phyloP scores from a whole-genome alignment of 2,329 filamentous ascomycete genomes.

The Monosporascus sp. region DNA sequence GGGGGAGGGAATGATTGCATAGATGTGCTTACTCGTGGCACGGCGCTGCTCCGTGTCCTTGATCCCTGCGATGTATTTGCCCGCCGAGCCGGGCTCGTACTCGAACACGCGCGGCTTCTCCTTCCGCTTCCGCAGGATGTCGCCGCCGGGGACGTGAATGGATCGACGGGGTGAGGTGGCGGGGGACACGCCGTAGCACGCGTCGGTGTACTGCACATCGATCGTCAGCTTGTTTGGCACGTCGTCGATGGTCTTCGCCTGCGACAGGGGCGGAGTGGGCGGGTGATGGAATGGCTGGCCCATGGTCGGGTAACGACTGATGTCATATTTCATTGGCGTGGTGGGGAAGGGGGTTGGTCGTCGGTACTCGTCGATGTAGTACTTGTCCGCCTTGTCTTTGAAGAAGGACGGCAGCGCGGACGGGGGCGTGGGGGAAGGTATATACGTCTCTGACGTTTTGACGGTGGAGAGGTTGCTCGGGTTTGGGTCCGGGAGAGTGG shows the following conservation, averaged over 20 bases:
- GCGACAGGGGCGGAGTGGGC: neutral
- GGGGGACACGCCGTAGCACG: neutral
- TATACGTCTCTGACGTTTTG: too few relatives aligned
- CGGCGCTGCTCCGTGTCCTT: neutral
- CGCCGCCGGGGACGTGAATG: neutral
- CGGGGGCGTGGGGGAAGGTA: too few relatives aligned
- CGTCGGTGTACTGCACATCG: neutral
- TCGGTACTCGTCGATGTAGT: neutral
- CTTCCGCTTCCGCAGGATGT: neutral
- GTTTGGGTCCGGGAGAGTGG: too few relatives aligned
- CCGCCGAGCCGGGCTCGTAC: neutral
- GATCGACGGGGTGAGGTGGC: neutral
- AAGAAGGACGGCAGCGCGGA: too few relatives aligned
- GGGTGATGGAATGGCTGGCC: neutral
- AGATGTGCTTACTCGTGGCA: neutral
- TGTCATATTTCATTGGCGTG: neutral
- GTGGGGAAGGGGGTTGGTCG: neutral
- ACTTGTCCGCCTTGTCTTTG: too few relatives aligned
- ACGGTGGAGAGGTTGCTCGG: too few relatives aligned
- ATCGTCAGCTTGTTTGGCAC: neutral
- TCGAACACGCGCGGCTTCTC: neutral
- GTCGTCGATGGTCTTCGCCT: constrained; percentile 3
- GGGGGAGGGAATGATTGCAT: too few relatives aligned
- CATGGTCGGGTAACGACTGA: too few relatives aligned
- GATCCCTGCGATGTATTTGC: neutral